Conservation (phyloP, 2,329 filamentous ascomycete genomes). For the Colletotrichum limetticola region DNA sequence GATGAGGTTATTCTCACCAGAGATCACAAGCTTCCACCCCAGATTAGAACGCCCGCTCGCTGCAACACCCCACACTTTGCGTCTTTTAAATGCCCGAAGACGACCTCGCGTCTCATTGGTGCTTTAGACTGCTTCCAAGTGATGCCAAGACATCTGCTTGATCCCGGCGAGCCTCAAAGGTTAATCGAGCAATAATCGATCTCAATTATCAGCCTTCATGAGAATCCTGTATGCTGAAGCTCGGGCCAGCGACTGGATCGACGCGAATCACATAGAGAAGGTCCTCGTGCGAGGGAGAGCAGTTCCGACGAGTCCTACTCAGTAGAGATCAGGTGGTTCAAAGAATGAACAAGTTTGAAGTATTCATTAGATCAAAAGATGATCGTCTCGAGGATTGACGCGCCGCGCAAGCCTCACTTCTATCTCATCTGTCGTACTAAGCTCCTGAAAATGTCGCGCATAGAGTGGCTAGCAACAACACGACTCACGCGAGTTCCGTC, state of each 20-base stretch:
- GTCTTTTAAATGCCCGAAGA: conserved; percentile 3
- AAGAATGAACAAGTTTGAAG: not conserved
- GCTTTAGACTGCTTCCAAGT: not conserved
- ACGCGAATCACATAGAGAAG: not conserved
- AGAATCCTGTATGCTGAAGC: not conserved
- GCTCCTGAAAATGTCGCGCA: not conserved
- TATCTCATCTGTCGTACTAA: not conserved
- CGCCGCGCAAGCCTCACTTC: not conserved
- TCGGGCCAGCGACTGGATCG: not conserved
- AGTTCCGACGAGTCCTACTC: not conserved
- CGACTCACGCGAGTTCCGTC: not conserved
- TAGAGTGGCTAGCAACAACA: not conserved
- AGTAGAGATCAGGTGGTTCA: not conserved
- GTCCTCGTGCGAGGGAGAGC: too few species aligned
- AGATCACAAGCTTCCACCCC: not conserved
- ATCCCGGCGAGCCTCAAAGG: not conserved
- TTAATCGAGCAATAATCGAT: not conserved
- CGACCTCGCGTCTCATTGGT: not conserved
- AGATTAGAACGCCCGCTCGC: not conserved
- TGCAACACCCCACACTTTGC: conserved; percentile 12
- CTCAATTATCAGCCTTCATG: not conserved
- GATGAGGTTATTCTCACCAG: not conserved
- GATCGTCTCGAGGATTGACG: too few species aligned
- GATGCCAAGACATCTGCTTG: not conserved
- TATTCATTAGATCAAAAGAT: too few species aligned